These are phyloP conservation scores for Pelargonium citronellum DNA, from an alignment of 441 rosid genomes.

Conservation along the genomic window DNA sequence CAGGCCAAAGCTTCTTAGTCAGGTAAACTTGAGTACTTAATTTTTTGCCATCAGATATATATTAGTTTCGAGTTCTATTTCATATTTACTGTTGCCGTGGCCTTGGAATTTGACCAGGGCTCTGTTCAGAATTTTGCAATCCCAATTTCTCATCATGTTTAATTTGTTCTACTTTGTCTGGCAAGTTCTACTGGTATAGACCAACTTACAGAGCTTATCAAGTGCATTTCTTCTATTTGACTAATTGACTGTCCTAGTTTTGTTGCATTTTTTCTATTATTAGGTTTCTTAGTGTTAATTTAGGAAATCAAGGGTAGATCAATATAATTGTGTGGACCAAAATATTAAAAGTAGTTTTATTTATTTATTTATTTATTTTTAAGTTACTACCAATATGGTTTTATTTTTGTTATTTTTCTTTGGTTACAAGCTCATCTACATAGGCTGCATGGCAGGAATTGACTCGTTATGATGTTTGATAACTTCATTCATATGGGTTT, in stretches of 20 bases:
- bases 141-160: neutral
- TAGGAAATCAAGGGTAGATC: neutral
- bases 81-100: neutral
- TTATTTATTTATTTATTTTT: too few relatives aligned
- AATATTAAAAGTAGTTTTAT: neutral
- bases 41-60: constrained; percentile 13
- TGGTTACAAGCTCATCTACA: too few relatives aligned
- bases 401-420: too few relatives aligned
- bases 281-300: constrained; percentile 1
- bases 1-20: constrained; percentile 77
- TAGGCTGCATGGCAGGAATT: too few relatives aligned
- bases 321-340: neutral
- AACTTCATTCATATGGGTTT: too few relatives aligned
- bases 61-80: neutral
- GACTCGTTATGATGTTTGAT: too few relatives aligned
- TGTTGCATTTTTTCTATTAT: neutral
- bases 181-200: constrained; percentile 4
- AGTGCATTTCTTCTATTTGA: neutral
- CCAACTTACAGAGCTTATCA: neutral
- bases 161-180: neutral
- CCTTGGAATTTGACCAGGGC: neutral
- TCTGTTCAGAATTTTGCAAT: neutral
- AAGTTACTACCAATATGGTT: too few relatives aligned
- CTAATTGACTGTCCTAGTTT: neutral
- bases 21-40: constrained; percentile 34